Evolutionary conservation across 2,329 filamentous ascomycete species (phyloP).

Genomic region (Hypoxylon sp.): DNA sequence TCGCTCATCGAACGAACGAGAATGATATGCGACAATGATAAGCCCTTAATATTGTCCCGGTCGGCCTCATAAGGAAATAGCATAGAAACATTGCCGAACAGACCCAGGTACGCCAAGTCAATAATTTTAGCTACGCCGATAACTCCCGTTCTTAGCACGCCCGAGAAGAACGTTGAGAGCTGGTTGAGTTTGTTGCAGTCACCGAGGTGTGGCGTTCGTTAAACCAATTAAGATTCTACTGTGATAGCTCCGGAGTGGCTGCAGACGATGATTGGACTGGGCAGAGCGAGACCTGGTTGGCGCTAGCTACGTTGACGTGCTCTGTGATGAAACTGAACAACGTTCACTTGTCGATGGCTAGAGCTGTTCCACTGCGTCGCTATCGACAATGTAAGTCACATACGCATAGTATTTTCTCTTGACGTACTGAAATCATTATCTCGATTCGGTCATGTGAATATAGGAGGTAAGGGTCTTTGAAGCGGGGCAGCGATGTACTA

Average conservation of each 20-base stretch:
- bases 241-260: constrained; percentile 33
- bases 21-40: constrained; percentile 17
- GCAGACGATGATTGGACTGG: constrained; percentile 32
- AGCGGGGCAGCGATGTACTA: constrained; percentile 39
- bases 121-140: constrained; percentile 33
- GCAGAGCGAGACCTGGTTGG: constrained; percentile 26
- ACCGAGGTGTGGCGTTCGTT: constrained; percentile 41
- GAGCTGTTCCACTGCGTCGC: constrained; percentile 16
- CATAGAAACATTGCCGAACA: constrained; percentile 20
- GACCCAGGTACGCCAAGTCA: constrained; percentile 15
- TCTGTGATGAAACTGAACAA: constrained; percentile 23
- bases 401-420: constrained; percentile 12
- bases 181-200: constrained; percentile 31
- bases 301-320: constrained; percentile 21
- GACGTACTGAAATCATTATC: constrained; percentile 23
- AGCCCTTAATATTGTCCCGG: constrained; percentile 16
- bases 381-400: constrained; percentile 18
- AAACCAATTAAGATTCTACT: constrained; percentile 34
- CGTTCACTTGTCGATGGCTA: constrained; percentile 26
- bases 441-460: constrained; percentile 36
- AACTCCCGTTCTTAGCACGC: constrained; percentile 38
- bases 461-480: constrained; percentile 25
- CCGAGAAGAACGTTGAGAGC: constrained; percentile 29
- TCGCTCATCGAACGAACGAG: constrained; percentile 12
- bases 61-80: constrained; percentile 7